A percentile compares a stretch with the other conserved stretches of the same genome.
Conservation (phyloP, 2,329 filamentous ascomycete species). For the Cadophora gregata region DNA sequence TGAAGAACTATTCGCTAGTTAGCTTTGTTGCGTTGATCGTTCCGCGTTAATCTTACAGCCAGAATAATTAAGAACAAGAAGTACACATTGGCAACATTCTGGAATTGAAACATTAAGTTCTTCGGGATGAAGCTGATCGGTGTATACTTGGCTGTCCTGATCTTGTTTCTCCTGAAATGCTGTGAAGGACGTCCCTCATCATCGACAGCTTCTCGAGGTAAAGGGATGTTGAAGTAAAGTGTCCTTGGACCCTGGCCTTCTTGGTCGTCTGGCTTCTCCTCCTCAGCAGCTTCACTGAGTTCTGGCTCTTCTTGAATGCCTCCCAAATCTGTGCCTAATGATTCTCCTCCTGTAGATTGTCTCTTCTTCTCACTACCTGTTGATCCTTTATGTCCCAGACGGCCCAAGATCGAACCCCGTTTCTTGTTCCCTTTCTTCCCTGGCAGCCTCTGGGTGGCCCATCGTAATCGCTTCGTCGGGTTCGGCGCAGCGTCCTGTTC, state of each 20-base stretch:
- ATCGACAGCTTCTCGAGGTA: conserved; percentile 77
- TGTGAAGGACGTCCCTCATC: conserved; percentile 77
- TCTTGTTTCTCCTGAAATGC: conserved; percentile 89
- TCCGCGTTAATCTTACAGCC: conserved; percentile 71
- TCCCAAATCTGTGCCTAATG: conserved; percentile 45
- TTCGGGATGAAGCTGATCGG: conserved; percentile 94
- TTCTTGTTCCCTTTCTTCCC: conserved; percentile 79
- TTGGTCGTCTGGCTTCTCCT: conserved; percentile 46
- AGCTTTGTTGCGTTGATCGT: conserved; percentile 29
- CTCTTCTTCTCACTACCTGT: conserved; percentile 72
- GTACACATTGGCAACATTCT: conserved; percentile 98
- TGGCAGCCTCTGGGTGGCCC: conserved; percentile 91
- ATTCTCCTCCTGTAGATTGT: conserved; percentile 50
- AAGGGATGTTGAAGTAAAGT: conserved; percentile 85
- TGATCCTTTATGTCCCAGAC: conserved; percentile 65
- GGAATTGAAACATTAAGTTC: conserved; percentile 97
- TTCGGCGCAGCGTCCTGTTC: conserved; percentile 54
- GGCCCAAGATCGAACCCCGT: conserved; percentile 80
- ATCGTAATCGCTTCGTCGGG: conserved; percentile 81
- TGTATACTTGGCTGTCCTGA: conserved; percentile 97
- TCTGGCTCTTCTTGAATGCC: conserved; percentile 40
- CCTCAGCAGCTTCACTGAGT: conserved; percentile 30
- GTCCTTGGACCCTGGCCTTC: conserved; percentile 54
- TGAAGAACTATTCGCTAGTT: conserved; percentile 74
- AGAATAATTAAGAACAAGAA: conserved; percentile 97